phyloP scores from a whole-genome alignment of 345 rosid genomes.

The Viola odorata region DNA sequence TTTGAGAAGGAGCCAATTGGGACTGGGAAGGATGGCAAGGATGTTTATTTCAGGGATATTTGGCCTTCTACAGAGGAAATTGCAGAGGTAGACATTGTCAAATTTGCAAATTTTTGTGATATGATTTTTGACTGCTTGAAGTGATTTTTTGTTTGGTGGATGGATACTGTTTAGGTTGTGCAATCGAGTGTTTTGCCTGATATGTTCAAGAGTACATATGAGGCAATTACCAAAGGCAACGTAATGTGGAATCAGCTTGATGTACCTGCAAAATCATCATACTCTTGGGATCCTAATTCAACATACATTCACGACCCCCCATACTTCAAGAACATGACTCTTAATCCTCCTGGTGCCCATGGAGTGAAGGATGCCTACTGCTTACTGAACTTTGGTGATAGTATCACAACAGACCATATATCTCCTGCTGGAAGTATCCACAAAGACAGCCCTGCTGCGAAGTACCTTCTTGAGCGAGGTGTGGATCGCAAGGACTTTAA shows the following conservation, averaged over 20 bases:
- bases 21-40: slow-evolving; percentile 73
- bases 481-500: slow-evolving; percentile 86
- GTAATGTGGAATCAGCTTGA: slow-evolving; percentile 86
- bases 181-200: slow-evolving; percentile 90
- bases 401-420: slow-evolving; percentile 97
- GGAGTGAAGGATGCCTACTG: slow-evolving; percentile 95
- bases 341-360: slow-evolving; percentile 85
- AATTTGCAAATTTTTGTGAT: slow-evolving; percentile 2
- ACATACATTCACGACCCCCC: slow-evolving; percentile 99
- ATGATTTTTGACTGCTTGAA: slow-evolving; percentile 5
- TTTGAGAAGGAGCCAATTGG: slow-evolving; percentile 94
- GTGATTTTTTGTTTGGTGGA: slow-evolving; percentile 11
- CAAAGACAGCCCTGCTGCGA: slow-evolving; percentile 94
- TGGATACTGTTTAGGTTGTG: slow-evolving; percentile 50
- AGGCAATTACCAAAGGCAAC: slow-evolving; percentile 92
- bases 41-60: slow-evolving; percentile 74
- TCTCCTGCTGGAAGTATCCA: slow-evolving; percentile 99
- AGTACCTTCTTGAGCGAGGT: slow-evolving; percentile 65
- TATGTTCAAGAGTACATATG: slow-evolving; percentile 88
- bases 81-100: slow-evolving; percentile 58
- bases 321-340: slow-evolving; percentile 88
- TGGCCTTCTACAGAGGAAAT: slow-evolving; percentile 94
- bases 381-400: slow-evolving; percentile 87
- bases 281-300: slow-evolving; percentile 82
- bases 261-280: slow-evolving; percentile 51